Evolutionary conservation across 2,329 filamentous ascomycete genomes (phyloP).

Genomic region (Apiospora phragmitis): DNA sequence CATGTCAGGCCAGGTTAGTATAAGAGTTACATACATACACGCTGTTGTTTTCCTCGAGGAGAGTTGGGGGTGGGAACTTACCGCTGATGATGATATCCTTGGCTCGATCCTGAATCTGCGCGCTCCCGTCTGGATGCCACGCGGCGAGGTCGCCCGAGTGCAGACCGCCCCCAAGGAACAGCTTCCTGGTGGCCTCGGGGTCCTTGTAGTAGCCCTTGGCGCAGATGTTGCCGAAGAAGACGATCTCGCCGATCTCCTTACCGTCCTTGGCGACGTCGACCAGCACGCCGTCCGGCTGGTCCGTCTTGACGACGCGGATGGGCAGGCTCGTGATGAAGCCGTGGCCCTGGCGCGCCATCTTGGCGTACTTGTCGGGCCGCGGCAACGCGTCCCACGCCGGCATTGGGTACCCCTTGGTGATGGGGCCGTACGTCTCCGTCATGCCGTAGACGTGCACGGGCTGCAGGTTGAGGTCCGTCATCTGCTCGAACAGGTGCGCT

Average conservation of each 20-base stretch:
- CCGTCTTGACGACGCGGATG: conserved; percentile 78
- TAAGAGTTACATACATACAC: neutral
- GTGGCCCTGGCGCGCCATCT: conserved; percentile 93
- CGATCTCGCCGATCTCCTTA: conserved; percentile 78
- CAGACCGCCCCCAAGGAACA: conserved; percentile 83
- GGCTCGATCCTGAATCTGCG: conserved; percentile 88
- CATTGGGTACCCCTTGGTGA: conserved; percentile 90
- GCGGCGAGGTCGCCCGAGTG: conserved; percentile 94
- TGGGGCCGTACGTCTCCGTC: conserved; percentile 89
- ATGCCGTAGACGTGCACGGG: conserved; percentile 93
- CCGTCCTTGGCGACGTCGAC: conserved; percentile 70
- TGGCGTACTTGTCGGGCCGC: conserved; percentile 74
- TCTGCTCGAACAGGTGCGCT: conserved; percentile 87
- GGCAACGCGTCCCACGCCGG: conserved; percentile 80
- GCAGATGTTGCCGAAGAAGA: conserved; percentile 91
- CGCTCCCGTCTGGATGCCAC: conserved; percentile 86
- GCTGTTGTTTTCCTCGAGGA: neutral
- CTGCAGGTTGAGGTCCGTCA: conserved; percentile 77
- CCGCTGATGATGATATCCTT: conserved; percentile 99
- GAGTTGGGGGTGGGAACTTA: conserved; percentile 38
- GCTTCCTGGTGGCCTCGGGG: conserved; percentile 76
- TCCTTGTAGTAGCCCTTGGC: conserved; percentile 92
- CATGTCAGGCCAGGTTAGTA: neutral
- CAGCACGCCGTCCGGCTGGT: conserved; percentile 66
- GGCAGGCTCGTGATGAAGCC: conserved; percentile 84